phyloP scores from a whole-genome alignment of 495 filamentous ascomycete species.

The Penicillium antarcticum region DNA sequence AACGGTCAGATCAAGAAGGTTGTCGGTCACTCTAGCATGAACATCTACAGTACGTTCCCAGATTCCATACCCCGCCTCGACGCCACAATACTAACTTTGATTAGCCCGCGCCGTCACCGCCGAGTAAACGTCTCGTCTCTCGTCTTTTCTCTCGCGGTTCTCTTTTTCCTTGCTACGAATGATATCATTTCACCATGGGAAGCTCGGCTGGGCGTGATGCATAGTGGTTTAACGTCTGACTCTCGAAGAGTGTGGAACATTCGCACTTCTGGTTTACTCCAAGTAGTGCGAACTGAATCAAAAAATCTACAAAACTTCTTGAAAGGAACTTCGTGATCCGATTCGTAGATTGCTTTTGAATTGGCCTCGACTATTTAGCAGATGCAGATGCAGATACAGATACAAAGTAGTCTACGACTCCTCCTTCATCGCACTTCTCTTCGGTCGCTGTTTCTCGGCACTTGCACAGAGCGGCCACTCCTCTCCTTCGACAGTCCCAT shows the following conservation, averaged over 20 bases:
- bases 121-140: constrained; percentile 44
- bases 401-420: constrained; percentile 2
- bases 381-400: neutral
- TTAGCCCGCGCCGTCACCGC: constrained; percentile 50
- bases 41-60: constrained; percentile 79
- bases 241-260: constrained; percentile 32
- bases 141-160: constrained; percentile 41
- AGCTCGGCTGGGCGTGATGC: constrained; percentile 42
- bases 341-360: constrained; percentile 1
- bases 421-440: constrained; percentile 28
- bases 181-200: constrained; percentile 43
- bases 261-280: constrained; percentile 27
- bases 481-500: constrained; percentile 25
- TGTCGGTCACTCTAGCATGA: constrained; percentile 92
- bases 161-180: constrained; percentile 42
- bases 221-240: constrained; percentile 32
- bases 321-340: neutral
- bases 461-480: constrained; percentile 47
- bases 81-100: constrained; percentile 15
- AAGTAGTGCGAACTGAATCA: constrained; percentile 34
- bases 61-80: too few species aligned
- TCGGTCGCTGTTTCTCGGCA: constrained; percentile 40
- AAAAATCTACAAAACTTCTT: constrained; percentile 34
- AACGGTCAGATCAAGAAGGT: constrained; percentile 98
- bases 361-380: neutral